Percentiles rank a stretch among this genome's conserved stretches.
Conservation (phyloP, 176 grass and related monocot genomes). For the Cocos nucifera region DNA sequence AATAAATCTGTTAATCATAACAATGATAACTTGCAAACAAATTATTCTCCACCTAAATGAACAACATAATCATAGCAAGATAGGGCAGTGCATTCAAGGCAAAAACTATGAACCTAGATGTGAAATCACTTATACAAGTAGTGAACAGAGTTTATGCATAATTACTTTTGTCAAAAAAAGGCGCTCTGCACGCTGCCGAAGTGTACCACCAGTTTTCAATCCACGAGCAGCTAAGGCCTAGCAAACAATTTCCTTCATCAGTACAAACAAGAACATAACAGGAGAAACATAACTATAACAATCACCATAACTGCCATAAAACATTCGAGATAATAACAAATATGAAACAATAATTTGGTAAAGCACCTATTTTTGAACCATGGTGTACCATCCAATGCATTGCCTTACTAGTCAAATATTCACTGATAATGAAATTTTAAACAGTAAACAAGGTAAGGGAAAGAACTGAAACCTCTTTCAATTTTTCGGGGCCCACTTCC, state of each 20-base stretch:
- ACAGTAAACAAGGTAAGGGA: neutral
- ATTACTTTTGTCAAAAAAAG: conserved; percentile 87
- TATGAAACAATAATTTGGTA: too few relatives aligned
- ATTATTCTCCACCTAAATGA: too few relatives aligned
- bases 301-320: neutral
- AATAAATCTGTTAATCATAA: too few relatives aligned
- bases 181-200: conserved; percentile 68
- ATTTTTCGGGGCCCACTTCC: conserved; percentile 74
- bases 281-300: neutral
- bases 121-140: too few relatives aligned
- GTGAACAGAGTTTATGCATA: too few relatives aligned
- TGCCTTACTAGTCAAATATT: too few relatives aligned
- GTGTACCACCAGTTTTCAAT: conserved; percentile 81
- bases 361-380: too few relatives aligned
- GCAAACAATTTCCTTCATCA: conserved; percentile 4
- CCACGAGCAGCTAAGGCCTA: conserved; percentile 80
- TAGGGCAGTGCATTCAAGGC: too few relatives aligned
- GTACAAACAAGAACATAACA: neutral
- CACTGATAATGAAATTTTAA: neutral
- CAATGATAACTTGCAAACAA: too few relatives aligned
- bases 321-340: neutral
- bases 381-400: too few relatives aligned
- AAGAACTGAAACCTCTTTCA: conserved; percentile 61
- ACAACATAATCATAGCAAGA: too few relatives aligned
- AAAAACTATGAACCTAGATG: too few relatives aligned